Percentiles rank a stretch among this genome's conserved stretches.
phyloP scores from a whole-genome alignment of 176 grass and related monocot species.

The Oryza nivara region DNA sequence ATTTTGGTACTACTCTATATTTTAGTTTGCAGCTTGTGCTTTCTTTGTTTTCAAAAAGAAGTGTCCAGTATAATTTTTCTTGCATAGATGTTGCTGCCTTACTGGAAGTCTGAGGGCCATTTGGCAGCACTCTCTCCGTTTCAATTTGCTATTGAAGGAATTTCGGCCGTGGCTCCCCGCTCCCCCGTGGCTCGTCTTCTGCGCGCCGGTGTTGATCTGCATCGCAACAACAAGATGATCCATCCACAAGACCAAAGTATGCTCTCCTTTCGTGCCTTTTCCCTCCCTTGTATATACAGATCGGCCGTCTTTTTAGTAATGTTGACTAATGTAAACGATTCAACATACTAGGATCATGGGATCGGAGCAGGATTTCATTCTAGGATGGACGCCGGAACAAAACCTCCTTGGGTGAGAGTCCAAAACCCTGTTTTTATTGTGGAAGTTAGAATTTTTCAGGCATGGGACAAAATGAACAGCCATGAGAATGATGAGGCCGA shows the following conservation, averaged over 20 bases:
- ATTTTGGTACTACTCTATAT: conserved; percentile 24
- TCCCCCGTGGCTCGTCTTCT: not conserved
- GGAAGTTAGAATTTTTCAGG: not conserved
- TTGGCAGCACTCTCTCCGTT: conserved; percentile 25
- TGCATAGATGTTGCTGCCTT: conserved; percentile 44
- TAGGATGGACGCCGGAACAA: not conserved
- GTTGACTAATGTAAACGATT: not conserved
- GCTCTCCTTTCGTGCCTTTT: not conserved
- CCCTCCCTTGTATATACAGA: not conserved
- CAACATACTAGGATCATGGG: not conserved
- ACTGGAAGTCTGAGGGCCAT: conserved; percentile 56
- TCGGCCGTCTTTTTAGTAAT: not conserved
- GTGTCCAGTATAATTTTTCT: conserved; percentile 21
- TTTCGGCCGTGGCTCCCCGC: not conserved
- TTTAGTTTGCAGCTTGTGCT: not conserved
- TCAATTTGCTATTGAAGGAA: not conserved
- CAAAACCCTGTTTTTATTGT: not conserved
- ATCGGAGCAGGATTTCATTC: not conserved
- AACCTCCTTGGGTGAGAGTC: not conserved
- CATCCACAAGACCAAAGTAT: not conserved
- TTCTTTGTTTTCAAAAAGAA: not conserved
- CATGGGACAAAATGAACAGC: not conserved
- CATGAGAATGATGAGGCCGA: not conserved
- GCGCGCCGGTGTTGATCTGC: not conserved
- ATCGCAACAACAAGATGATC: not conserved